These are phyloP conservation scores for Meripilus lineatus DNA, from an alignment of 1,284 basidiomycete species.

Conservation along the genomic window DNA sequence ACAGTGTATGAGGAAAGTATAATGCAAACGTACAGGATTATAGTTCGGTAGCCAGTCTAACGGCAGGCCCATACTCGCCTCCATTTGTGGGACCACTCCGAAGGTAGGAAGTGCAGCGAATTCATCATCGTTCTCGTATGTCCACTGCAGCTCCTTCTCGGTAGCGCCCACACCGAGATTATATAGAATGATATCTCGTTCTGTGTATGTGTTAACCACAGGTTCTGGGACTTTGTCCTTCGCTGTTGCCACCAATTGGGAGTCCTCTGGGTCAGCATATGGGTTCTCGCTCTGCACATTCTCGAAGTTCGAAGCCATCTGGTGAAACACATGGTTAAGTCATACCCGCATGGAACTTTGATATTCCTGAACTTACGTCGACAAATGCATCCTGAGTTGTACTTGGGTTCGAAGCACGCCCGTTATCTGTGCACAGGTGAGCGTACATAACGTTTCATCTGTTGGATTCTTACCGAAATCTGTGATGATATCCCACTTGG, in stretches of 20 bases:
- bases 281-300: conserved; percentile 48
- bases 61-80: conserved; percentile 54
- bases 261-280: conserved; percentile 81
- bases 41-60: conserved; percentile 93
- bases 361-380: conserved; percentile 38
- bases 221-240: conserved; percentile 62
- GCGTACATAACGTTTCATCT: not conserved
- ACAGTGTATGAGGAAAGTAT: not conserved
- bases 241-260: conserved; percentile 77
- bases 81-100: conserved; percentile 94
- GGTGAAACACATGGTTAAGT: conserved; percentile 6
- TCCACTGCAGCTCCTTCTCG: conserved; percentile 88
- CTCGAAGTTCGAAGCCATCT: conserved; percentile 79
- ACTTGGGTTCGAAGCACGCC: conserved; percentile 73
- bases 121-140: conserved; percentile 85
- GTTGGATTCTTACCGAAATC: conserved; percentile 67
- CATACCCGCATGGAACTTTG: not conserved
- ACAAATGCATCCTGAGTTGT: conserved; percentile 70
- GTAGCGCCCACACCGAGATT: conserved; percentile 96
- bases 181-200: conserved; percentile 93
- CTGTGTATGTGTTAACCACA: conserved; percentile 71
- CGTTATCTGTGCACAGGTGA: conserved; percentile 49
- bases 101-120: conserved; percentile 92
- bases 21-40: conserved; percentile 63
- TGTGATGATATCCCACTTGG: conserved; percentile 80